These are phyloP conservation scores for Hymenoscyphus fraxineus DNA, from an alignment of 2,329 filamentous ascomycete genomes.

Conservation along the genomic window DNA sequence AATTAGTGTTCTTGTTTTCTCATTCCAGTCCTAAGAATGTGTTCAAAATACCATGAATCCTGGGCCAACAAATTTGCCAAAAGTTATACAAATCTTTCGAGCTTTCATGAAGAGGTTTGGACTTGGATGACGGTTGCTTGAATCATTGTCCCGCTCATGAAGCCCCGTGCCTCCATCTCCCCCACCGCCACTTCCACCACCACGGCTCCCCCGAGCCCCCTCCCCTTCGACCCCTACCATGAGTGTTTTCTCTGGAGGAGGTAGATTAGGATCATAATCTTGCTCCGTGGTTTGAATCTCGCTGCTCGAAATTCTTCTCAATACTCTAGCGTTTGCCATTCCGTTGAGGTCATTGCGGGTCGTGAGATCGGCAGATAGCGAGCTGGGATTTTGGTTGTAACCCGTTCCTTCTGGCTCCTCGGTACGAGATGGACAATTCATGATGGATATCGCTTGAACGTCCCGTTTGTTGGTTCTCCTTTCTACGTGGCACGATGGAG, in stretches of 20 bases:
- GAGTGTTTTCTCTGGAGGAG: constrained; percentile 8
- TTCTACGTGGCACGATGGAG: neutral
- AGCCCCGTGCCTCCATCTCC: constrained; percentile 5
- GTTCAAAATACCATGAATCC: constrained; percentile 37
- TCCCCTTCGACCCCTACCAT: constrained; percentile 6
- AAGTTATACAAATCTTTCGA: constrained; percentile 30
- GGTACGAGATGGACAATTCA: constrained; percentile 64
- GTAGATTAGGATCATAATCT: constrained; percentile 16
- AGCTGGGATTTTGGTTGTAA: constrained; percentile 60
- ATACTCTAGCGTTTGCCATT: constrained; percentile 54
- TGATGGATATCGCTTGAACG: constrained; percentile 32
- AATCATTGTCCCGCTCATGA: constrained; percentile 7
- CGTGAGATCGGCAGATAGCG: constrained; percentile 55
- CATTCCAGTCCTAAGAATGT: neutral
- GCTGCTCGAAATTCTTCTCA: constrained; percentile 41
- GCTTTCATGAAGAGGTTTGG: constrained; percentile 17
- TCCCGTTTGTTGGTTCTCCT: neutral
- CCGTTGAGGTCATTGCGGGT: constrained; percentile 60
- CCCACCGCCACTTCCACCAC: constrained; percentile 13
- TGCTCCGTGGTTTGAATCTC: constrained; percentile 30
- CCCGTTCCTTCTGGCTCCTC: constrained; percentile 51
- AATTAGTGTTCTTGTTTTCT: neutral
- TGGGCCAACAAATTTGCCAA: constrained; percentile 50
- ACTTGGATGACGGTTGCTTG: neutral
- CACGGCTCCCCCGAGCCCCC: constrained; percentile 3